Percentiles rank a stretch among this genome's conserved stretches.
Evolutionary conservation across 2,329 filamentous ascomycete genomes (phyloP).

Genomic region (Diaporthe longicolla): DNA sequence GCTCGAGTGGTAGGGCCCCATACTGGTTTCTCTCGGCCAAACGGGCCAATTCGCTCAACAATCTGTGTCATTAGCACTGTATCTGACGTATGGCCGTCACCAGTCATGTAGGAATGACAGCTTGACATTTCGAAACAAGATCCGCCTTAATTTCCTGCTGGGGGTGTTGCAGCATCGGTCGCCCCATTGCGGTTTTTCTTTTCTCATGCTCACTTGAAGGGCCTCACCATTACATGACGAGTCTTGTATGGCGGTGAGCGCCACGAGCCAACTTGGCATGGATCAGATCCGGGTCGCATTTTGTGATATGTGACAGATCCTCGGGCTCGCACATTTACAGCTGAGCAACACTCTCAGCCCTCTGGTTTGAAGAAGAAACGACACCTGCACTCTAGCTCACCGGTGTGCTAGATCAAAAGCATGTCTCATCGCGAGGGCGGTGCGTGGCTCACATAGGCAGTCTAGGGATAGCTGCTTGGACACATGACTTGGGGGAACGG

Average conservation of each 20-base stretch:
- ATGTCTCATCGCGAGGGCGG: constrained; percentile 22
- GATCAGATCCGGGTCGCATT: constrained; percentile 16
- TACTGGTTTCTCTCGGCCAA: background rate
- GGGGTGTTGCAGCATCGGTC: background rate
- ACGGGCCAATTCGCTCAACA: background rate
- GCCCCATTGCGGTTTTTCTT: constrained; percentile 15
- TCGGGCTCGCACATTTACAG: constrained; percentile 8
- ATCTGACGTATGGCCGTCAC: background rate
- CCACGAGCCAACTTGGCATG: constrained; percentile 12
- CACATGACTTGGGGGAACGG: background rate
- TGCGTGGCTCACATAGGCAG: background rate
- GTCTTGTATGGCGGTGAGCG: constrained; percentile 34
- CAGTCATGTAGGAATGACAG: constrained; percentile 10
- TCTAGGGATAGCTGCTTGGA: background rate
- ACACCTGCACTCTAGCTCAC: constrained; percentile 13
- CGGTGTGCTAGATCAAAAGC: constrained; percentile 16
- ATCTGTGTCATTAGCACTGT: constrained; percentile 13
- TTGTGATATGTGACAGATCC: constrained; percentile 34
- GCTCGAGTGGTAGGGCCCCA: background rate
- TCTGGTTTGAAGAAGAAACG: constrained; percentile 20
- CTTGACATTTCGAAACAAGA: constrained; percentile 12
- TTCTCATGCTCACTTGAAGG: constrained; percentile 2
- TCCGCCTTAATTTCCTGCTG: constrained; percentile 23
- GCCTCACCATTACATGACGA: constrained; percentile 9
- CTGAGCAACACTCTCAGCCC: constrained; percentile 18